These are phyloP conservation scores for Microcyclospora tardicrescens DNA, from an alignment of 2,329 filamentous ascomycete species.

Conservation along the genomic window DNA sequence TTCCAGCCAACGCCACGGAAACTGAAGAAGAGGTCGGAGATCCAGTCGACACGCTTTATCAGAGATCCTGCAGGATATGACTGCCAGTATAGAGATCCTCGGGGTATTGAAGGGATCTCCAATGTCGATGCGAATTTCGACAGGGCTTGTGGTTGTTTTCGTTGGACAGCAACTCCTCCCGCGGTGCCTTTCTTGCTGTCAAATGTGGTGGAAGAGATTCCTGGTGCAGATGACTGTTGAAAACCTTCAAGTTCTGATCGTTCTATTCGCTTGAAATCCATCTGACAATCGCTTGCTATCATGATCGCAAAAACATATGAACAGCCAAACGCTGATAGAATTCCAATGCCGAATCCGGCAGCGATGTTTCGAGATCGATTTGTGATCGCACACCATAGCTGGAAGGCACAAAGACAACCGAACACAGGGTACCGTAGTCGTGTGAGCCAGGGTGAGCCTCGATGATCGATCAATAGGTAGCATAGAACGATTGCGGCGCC, in stretches of 20 bases:
- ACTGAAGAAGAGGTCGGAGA: conserved; percentile 42
- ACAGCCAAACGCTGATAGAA: conserved; percentile 41
- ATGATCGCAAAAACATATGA: conserved; percentile 42
- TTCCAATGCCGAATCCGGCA: conserved; percentile 42
- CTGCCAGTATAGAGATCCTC: conserved; percentile 36
- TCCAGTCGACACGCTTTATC: conserved; percentile 44
- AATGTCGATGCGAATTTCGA: not conserved
- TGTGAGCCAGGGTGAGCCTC: conserved; percentile 25
- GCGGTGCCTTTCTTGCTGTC: too few relatives aligned
- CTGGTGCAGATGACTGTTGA: too few relatives aligned
- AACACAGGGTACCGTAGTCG: conserved; percentile 35
- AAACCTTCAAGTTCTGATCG: conserved; percentile 11
- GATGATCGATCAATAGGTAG: conserved; percentile 40
- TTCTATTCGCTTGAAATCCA: conserved; percentile 45
- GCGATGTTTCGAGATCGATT: conserved; percentile 38
- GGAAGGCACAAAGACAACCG: conserved; percentile 29
- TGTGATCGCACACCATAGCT: conserved; percentile 30
- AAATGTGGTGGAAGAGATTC: too few relatives aligned
- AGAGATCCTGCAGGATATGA: conserved; percentile 36
- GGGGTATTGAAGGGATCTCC: conserved; percentile 4
- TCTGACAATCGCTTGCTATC: conserved; percentile 42
- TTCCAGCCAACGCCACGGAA: conserved; percentile 50
- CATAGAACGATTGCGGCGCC: conserved; percentile 31
- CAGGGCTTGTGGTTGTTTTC: too few relatives aligned
- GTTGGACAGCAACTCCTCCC: too few relatives aligned